Evolutionary conservation across 2,329 filamentous ascomycete genomes (phyloP), one percentile per base, ranked within the genome.

Genomic region (Penicillium sp.): DNA sequence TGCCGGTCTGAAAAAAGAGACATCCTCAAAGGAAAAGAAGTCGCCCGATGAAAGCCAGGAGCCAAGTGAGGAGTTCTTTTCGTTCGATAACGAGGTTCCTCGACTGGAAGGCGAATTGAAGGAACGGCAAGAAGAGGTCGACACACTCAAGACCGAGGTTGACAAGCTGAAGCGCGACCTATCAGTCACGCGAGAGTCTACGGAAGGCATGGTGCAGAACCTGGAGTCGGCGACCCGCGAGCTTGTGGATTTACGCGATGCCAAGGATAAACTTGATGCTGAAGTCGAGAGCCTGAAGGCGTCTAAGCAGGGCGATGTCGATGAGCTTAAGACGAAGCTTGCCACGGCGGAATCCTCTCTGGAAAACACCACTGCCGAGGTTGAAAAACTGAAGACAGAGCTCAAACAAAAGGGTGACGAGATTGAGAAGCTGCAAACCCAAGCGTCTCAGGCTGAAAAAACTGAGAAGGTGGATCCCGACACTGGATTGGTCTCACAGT

Each of bases 71-170:
- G 87, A 94, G 33, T 85, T 96, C 66, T 96, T 96, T 67, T 95
- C 89, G 0, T 94, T 89, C 54, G 90, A 97, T 43, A 84, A 84
- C 35, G 91, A 97, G 65, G 75, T 94, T 10, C 86, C 87, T 3
- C 80, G 86, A 38, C 69, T 95, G n/a, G 84, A 94, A 57, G 75
- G 78, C 1, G 84, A 93, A 51, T 64, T 93, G 3, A 75, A 81
- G 36, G 77, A 82, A 41, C 86, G 85, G 56, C 72, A 83, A 8
- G 77, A 79, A 28, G 83, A 91, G 63, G 80, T 93, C 25, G 77
- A 81, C 36, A 77, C 75, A 31, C 77, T 97, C 10, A 83, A 83
- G 51, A 67, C 72, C 3, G 81, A 93, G 53, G 79, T 94, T 18
- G 73, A 78, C 14, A 74, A 70, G 2, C 70, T 95, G 15, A 82